Conservation (phyloP, 805 yeast species). For the Pichia paraexigua region DNA sequence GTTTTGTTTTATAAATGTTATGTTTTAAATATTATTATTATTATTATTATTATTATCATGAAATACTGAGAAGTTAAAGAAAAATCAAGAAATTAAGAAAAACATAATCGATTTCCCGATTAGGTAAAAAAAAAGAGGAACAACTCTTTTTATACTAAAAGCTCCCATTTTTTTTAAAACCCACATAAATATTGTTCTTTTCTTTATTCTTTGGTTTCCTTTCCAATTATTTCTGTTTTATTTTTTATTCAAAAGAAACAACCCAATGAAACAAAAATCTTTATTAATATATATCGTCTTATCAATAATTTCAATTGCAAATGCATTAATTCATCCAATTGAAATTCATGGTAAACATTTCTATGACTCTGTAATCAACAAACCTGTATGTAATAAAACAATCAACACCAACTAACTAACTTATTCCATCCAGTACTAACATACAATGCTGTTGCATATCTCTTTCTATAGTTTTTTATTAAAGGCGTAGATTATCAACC, state of each 20-base stretch:
- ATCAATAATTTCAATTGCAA: background rate
- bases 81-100: no score
- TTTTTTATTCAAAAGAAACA: no score
- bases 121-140: background rate
- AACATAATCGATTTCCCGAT: background rate
- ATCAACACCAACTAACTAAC: no score
- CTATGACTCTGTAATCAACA: slow-evolving; percentile 62
- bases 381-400: slow-evolving; percentile 43
- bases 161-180: no score
- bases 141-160: background rate
- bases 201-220: background rate
- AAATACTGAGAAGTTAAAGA: no score
- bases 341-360: slow-evolving; percentile 63
- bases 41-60: background rate
- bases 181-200: background rate
- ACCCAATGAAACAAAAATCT: background rate
- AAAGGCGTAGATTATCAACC: slow-evolving; percentile 95
- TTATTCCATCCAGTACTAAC: background rate
- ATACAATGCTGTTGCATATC: background rate
- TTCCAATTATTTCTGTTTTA: background rate
- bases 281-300: background rate
- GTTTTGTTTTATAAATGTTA: background rate
- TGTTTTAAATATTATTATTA: background rate
- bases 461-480: slow-evolving; percentile 47
- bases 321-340: slow-evolving; percentile 45